Conservation (phyloP, 2,329 filamentous ascomycete genomes). For the Cladosporium colombiae region DNA sequence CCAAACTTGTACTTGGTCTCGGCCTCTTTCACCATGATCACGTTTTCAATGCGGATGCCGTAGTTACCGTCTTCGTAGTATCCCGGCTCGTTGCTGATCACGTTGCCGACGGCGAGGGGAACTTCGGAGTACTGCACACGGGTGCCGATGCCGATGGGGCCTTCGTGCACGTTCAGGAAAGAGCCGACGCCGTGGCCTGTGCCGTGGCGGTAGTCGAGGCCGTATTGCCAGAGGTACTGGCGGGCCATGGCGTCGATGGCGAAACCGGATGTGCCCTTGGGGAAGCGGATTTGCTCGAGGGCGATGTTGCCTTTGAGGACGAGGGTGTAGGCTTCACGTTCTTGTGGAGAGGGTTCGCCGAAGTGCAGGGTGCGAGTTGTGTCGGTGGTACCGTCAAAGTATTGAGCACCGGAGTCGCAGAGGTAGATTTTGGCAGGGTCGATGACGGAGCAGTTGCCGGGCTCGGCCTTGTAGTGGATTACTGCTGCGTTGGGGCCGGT, state of each 20-base stretch:
- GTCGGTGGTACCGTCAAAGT: conserved; percentile 91
- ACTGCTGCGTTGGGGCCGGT: conserved; percentile 90
- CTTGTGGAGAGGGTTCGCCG: conserved; percentile 76
- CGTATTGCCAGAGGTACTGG: conserved; percentile 89
- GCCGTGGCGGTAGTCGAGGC: conserved; percentile 92
- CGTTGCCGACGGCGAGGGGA: conserved; percentile 84
- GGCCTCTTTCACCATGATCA: conserved; percentile 87
- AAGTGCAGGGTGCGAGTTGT: conserved; percentile 94
- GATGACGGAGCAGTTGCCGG: conserved; percentile 76
- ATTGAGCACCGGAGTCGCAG: conserved; percentile 97
- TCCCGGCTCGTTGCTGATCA: conserved; percentile 90
- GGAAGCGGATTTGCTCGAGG: conserved; percentile 82
- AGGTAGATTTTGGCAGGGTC: conserved; percentile 86
- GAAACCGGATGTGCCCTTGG: conserved; percentile 92
- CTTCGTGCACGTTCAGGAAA: conserved; percentile 95
- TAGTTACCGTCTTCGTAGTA: conserved; percentile 97
- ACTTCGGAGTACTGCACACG: conserved; percentile 90
- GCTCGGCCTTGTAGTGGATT: conserved; percentile 92
- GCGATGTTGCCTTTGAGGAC: conserved; percentile 94
- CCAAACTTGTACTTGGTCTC: conserved; percentile 85
- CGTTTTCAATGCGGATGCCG: conserved; percentile 94
- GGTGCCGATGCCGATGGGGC: conserved; percentile 93
- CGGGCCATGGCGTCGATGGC: conserved; percentile 85
- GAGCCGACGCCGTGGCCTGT: conserved; percentile 96
- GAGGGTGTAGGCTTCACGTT: conserved; percentile 87